Evolutionary conservation across 2,329 filamentous ascomycete genomes (phyloP).

Genomic region (Apiospora aurea): DNA sequence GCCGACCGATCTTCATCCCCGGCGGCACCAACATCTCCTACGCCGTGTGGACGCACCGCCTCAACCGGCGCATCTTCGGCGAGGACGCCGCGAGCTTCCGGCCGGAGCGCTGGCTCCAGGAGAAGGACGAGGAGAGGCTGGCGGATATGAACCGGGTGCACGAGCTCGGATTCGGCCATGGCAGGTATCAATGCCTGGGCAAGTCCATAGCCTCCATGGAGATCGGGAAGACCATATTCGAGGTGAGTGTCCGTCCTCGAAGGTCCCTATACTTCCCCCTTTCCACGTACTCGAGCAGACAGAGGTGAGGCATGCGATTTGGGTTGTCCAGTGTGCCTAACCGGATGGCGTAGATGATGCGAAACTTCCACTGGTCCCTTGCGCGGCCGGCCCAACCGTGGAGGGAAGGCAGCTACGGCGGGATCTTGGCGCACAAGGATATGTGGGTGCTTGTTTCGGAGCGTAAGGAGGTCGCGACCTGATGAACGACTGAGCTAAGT

Average conservation of each 20-base stretch:
- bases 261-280: background rate
- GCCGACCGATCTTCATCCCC: constrained; percentile 26
- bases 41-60: constrained; percentile 21
- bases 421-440: constrained; percentile 13
- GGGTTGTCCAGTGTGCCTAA: background rate
- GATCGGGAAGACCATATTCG: constrained; percentile 48
- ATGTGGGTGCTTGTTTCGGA: constrained; percentile 18
- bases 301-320: background rate
- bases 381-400: constrained; percentile 24
- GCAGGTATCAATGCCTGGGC: constrained; percentile 47
- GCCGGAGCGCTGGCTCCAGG: constrained; percentile 28
- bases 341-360: constrained; percentile 22
- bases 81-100: constrained; percentile 27
- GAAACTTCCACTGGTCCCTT: constrained; percentile 28
- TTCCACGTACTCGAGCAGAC: too few species aligned
- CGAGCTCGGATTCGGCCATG: constrained; percentile 48
- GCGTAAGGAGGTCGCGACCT: background rate
- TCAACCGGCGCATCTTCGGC: constrained; percentile 24
- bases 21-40: constrained; percentile 27
- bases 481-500: background rate
- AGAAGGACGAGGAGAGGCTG: constrained; percentile 24
- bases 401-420: constrained; percentile 16
- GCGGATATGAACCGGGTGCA: constrained; percentile 40
- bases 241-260: constrained; percentile 30
- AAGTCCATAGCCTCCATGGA: constrained; percentile 49